phyloP scores from a whole-genome alignment of 805 yeast genomes.

The Lipomyces starkeyi region DNA sequence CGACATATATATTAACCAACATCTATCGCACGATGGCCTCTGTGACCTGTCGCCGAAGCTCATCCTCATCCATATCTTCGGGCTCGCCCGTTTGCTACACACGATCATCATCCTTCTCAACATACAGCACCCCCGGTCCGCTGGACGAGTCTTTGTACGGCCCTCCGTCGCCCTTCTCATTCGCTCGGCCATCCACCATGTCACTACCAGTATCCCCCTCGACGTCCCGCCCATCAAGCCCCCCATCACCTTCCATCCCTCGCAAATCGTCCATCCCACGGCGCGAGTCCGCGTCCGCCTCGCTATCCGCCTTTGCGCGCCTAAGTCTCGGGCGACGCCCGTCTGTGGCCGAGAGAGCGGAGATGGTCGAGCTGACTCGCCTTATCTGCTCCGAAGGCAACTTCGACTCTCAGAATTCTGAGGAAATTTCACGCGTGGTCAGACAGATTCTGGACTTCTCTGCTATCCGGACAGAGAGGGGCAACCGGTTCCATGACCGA shows the following conservation, averaged over 20 bases:
- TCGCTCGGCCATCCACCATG: background rate
- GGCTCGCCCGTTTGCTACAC: conserved; percentile 5
- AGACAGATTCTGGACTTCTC: conserved; percentile 11
- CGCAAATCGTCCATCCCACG: conserved; percentile 1
- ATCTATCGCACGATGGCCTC: background rate
- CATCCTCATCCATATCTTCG: background rate
- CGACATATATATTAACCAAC: background rate
- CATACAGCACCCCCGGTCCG: conserved; percentile 7
- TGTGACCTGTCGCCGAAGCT: background rate
- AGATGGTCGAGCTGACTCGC: conserved; percentile 18
- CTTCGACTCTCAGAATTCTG: conserved; percentile 4
- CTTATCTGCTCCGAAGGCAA: conserved; percentile 12
- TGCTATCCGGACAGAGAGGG: conserved; percentile 2
- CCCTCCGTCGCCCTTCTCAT: conserved; percentile 6
- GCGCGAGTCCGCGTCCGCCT: conserved; percentile 21
- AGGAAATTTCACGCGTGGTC: conserved; percentile 16
- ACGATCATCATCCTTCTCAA: conserved; percentile 5
- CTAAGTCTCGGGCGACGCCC: conserved; percentile 17
- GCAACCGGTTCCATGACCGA: background rate
- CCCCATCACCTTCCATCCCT: background rate
- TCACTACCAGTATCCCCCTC: conserved; percentile 1
- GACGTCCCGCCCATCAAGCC: conserved; percentile 4
- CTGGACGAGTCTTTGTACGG: background rate
- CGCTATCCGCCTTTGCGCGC: conserved; percentile 22
- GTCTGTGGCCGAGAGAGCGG: conserved; percentile 16